Evolutionary conservation across 306 rosid genomes (phyloP).

Genomic region (Cucurbita maxima): DNA sequence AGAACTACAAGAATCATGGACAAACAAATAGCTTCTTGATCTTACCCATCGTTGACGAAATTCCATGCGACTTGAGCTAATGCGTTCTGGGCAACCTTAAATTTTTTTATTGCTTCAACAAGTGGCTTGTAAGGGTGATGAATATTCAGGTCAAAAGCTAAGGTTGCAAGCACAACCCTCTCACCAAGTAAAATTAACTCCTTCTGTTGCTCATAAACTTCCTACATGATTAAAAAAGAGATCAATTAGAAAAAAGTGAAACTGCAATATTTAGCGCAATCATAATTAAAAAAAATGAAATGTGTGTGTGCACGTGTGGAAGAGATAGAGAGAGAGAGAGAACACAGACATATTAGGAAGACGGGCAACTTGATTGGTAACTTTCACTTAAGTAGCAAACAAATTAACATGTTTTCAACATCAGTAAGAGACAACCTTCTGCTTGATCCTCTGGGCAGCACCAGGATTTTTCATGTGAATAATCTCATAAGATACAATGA

Average conservation of each 20-base stretch:
- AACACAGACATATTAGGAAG: background rate
- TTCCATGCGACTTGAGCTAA: constrained; percentile 99
- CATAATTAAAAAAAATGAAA: background rate
- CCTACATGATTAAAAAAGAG: constrained; percentile 31
- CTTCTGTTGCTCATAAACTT: constrained; percentile 88
- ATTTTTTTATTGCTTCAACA: constrained; percentile 95
- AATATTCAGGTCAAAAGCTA: constrained; percentile 84
- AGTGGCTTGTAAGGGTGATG: constrained; percentile 97
- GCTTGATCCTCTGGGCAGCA: constrained; percentile 85
- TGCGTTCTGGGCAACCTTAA: constrained; percentile 91
- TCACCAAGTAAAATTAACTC: constrained; percentile 82
- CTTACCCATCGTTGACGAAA: constrained; percentile 97
- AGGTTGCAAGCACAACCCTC: constrained; percentile 91
- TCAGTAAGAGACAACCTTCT: constrained; percentile 46
- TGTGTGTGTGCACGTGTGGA: background rate
- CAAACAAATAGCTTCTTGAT: constrained; percentile 7
- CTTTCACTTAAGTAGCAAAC: background rate
- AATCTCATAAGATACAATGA: constrained; percentile 85
- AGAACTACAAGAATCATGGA: constrained; percentile 2
- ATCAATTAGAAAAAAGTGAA: background rate
- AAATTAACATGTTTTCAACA: background rate
- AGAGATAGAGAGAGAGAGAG: background rate
- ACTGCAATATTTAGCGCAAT: background rate
- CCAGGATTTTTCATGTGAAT: constrained; percentile 80
- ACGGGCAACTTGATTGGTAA: background rate